These are phyloP conservation scores for Apium graveolens DNA, from an alignment of 129 eudicot genomes.

Conservation along the genomic window DNA sequence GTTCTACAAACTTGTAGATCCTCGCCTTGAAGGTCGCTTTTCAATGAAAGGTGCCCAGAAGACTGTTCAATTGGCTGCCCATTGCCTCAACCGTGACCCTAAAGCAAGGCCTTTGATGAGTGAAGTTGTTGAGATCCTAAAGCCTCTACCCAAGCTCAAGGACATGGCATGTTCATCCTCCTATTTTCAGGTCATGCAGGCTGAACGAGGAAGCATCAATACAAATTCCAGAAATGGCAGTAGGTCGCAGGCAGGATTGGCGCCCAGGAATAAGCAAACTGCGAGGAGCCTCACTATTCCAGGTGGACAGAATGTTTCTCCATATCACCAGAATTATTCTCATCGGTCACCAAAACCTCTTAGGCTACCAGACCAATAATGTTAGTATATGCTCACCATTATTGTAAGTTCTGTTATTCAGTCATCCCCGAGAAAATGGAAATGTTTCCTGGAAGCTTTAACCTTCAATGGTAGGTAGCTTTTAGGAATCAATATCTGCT, in stretches of 20 bases:
- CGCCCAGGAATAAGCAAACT: slow-evolving; percentile 28
- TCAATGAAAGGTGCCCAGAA: slow-evolving; percentile 70
- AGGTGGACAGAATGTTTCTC: slow-evolving; percentile 27
- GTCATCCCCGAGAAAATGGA: background rate
- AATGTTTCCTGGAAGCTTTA: background rate
- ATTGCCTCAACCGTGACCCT: slow-evolving; percentile 67
- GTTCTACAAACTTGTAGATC: slow-evolving; percentile 60
- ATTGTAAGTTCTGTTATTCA: background rate
- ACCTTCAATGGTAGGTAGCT: slow-evolving; percentile 1
- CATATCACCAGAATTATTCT: slow-evolving; percentile 32
- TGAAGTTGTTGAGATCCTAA: slow-evolving; percentile 52
- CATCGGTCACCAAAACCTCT: slow-evolving; percentile 45
- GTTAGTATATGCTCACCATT: background rate
- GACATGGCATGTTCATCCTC: slow-evolving; percentile 70
- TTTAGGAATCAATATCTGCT: background rate
- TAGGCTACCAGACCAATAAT: slow-evolving; percentile 8
- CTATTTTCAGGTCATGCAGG: slow-evolving; percentile 56
- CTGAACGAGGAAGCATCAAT: slow-evolving; percentile 38
- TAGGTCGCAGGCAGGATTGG: slow-evolving; percentile 16
- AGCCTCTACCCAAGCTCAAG: slow-evolving; percentile 56
- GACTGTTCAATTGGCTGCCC: slow-evolving; percentile 66
- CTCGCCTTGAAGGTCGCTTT: slow-evolving; percentile 71
- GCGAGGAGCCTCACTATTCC: slow-evolving; percentile 39
- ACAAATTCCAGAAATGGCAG: slow-evolving; percentile 29
- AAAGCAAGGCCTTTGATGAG: slow-evolving; percentile 74